Conservation (phyloP, 129 eudicot species). For the Ambrosia artemisiifolia region DNA sequence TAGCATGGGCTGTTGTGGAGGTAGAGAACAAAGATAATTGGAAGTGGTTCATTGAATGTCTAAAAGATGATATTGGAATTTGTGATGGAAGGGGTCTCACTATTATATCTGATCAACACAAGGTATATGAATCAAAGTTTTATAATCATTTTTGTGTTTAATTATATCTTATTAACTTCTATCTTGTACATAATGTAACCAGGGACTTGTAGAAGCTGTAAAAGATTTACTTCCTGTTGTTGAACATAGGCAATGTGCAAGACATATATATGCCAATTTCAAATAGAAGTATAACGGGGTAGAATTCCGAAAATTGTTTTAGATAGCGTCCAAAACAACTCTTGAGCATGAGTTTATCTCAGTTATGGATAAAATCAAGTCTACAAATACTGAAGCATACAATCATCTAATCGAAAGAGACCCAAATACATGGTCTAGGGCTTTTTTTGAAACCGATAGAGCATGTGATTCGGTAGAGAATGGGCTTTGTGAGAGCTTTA, state of each 20-base stretch:
- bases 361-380: background rate
- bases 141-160: background rate
- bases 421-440: background rate
- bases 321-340: background rate
- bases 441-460: background rate
- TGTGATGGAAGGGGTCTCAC: background rate
- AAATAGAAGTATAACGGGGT: background rate
- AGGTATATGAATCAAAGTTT: background rate
- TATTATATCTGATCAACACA: background rate
- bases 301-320: background rate
- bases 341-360: background rate
- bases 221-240: background rate
- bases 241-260: slow-evolving; percentile 3
- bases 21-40: background rate
- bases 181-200: background rate
- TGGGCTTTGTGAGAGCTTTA: no score
- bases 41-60: background rate
- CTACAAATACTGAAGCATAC: background rate
- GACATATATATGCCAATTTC: background rate
- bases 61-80: background rate
- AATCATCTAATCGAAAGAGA: background rate
- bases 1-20: background rate
- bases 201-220: background rate
- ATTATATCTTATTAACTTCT: no score
- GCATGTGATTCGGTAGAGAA: background rate